phyloP scores from a whole-genome alignment of 129 eudicot species.

The Tagetes erecta region DNA sequence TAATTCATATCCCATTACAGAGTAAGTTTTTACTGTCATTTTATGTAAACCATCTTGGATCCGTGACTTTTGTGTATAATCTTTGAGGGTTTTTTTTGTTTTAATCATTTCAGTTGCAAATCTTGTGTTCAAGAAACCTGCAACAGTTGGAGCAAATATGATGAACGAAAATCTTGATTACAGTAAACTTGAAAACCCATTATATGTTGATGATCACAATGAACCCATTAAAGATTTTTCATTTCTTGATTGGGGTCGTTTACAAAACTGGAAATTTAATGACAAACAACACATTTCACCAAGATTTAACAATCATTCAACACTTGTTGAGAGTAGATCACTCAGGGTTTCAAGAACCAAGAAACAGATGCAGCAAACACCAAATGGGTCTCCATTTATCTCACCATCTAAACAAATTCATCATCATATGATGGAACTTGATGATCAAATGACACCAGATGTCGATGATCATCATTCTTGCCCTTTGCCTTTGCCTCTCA shows the following conservation, averaged over 20 bases:
- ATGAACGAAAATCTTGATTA: constrained; percentile 32
- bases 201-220: constrained; percentile 28
- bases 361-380: constrained; percentile 20
- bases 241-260: background rate
- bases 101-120: constrained; percentile 1
- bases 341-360: constrained; percentile 22
- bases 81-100: background rate
- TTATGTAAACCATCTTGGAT: constrained; percentile 33
- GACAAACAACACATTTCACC: background rate
- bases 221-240: constrained; percentile 42
- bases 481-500: constrained; percentile 59
- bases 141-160: no score
- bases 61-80: constrained; percentile 26
- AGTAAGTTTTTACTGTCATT: constrained; percentile 25
- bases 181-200: constrained; percentile 42
- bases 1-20: constrained; percentile 23
- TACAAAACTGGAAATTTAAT: background rate
- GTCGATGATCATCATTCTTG: constrained; percentile 48
- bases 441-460: no score
- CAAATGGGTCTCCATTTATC: constrained; percentile 23
- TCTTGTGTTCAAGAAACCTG: background rate
- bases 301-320: constrained; percentile 1
- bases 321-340: constrained; percentile 25
- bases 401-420: constrained; percentile 29
- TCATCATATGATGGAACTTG: no score